Conservation (phyloP, 2,329 filamentous ascomycete genomes). For the Incumbomyces delicatus region DNA sequence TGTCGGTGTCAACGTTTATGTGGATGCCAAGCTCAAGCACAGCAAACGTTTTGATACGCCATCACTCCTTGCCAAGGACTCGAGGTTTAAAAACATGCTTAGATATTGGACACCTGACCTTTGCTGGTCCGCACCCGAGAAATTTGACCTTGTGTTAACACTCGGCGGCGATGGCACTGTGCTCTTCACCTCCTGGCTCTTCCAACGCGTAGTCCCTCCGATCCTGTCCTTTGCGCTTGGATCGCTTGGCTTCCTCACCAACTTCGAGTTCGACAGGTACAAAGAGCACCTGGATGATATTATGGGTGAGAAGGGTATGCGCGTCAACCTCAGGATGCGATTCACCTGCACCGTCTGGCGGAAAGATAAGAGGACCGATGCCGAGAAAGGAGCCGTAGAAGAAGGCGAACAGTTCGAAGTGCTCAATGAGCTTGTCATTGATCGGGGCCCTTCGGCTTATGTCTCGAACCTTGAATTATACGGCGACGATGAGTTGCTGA, state of each 20-base stretch:
- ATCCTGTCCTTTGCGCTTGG: constrained; percentile 86
- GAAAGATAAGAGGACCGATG: constrained; percentile 40
- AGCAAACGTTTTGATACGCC: constrained; percentile 79
- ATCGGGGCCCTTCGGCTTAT: constrained; percentile 90
- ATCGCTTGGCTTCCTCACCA: constrained; percentile 88
- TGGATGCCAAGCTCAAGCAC: constrained; percentile 85
- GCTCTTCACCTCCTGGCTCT: constrained; percentile 90
- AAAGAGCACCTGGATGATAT: constrained; percentile 76
- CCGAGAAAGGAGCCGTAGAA: constrained; percentile 53
- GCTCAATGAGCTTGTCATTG: constrained; percentile 95
- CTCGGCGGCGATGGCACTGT: constrained; percentile 95
- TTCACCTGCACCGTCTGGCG: constrained; percentile 97
- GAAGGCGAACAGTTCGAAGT: constrained; percentile 97
- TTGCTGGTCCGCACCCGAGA: constrained; percentile 87
- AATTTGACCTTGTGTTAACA: constrained; percentile 90
- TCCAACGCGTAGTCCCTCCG: constrained; percentile 88
- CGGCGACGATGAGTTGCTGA: constrained; percentile 88
- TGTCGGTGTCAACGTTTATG: constrained; percentile 90
- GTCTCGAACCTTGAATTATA: constrained; percentile 95
- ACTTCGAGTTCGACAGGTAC: constrained; percentile 89
- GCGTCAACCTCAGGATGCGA: constrained; percentile 94
- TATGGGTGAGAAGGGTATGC: constrained; percentile 93
- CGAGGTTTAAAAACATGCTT: constrained; percentile 71
- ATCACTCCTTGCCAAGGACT: constrained; percentile 61
- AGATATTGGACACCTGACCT: constrained; percentile 94